Evolutionary conservation across 2,329 filamentous ascomycete species (phyloP), one percentile per base, ranked within the genome.

Genomic region (Scedosporium dehoogii): DNA sequence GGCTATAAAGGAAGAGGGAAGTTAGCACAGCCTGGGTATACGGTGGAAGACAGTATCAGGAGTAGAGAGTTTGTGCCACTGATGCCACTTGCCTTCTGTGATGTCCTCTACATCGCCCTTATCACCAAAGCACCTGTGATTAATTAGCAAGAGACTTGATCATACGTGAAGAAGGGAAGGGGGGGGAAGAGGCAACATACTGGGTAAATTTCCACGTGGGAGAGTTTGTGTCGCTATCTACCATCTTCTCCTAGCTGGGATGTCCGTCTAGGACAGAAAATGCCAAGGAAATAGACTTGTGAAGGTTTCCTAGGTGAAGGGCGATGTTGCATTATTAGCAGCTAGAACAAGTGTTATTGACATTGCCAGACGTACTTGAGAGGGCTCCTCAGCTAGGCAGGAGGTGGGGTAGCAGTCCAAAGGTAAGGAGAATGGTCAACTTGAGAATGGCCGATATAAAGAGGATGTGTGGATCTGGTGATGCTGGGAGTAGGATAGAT

Each of bases 191-290:
- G 27, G 18, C 29, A 58, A 83, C 91, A 78, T 90, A 96, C 92
- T 97, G 93, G 78, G 93, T 97, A 81, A 97, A 97, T 84, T 97
- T 97, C 93, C 93, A 97, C 79, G 92, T 97, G 75, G 92, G 92
- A 80, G 91, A 88, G 83, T 86, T 91, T 79, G 89, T 84, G 81
- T 96, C 92, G 81, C 88, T 89, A 85, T 97, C 92, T 82, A 94
- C 92, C 92, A 97, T 97, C 81, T 88, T 93, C 53, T 60, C 56
- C 29, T n/a, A 59, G 38, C 33, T 59, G 51, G 12, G 1, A 14
- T 29, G 51, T 25, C 51, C 7, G 33, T 38, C 21, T 55, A 14
- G 23, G 23, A 25, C n/a, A 14, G 51, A 27, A 55, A 25, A 23
- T 12, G 18, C 18, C 16, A 23, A 23, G 64, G 66, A 33, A 67